Percentiles rank a stretch among this genome's conserved stretches.
Evolutionary conservation across 2,329 filamentous ascomycete genomes (phyloP).

Genomic region (Alternaria angustiovoidea): DNA sequence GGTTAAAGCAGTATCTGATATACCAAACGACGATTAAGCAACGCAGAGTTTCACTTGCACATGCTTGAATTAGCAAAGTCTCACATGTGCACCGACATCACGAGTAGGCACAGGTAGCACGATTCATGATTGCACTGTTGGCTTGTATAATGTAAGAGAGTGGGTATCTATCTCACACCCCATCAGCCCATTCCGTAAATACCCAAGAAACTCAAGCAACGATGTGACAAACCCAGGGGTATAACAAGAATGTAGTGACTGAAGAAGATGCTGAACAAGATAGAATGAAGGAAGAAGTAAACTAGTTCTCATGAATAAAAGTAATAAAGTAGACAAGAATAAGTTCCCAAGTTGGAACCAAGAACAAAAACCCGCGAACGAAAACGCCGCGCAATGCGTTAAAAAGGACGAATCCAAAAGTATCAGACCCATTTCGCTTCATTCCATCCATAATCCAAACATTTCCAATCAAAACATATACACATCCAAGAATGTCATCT

Average conservation of each 20-base stretch:
- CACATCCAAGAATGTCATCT: neutral
- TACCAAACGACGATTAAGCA: constrained; percentile 5
- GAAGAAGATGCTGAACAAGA: neutral
- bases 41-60: neutral
- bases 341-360: neutral
- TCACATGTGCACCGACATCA: neutral
- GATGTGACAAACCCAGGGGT: constrained; percentile 7
- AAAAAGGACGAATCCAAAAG: neutral
- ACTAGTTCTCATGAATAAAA: constrained; percentile 3
- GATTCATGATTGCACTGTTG: neutral
- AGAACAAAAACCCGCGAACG: neutral
- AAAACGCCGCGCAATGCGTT: constrained; percentile 5
- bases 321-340: neutral
- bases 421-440: neutral
- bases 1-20: constrained; percentile 21
- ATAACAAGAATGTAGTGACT: constrained; percentile 7
- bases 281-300: constrained; percentile 1
- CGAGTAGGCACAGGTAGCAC: neutral
- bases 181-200: neutral
- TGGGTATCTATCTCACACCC: constrained; percentile 24
- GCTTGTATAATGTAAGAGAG: constrained; percentile 4
- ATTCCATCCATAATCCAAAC: neutral
- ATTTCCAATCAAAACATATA: neutral
- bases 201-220: constrained; percentile 2
- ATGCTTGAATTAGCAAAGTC: neutral